Evolutionary conservation across 2,329 filamentous ascomycete genomes (phyloP).

Genomic region (Aspergillus brasiliensis): DNA sequence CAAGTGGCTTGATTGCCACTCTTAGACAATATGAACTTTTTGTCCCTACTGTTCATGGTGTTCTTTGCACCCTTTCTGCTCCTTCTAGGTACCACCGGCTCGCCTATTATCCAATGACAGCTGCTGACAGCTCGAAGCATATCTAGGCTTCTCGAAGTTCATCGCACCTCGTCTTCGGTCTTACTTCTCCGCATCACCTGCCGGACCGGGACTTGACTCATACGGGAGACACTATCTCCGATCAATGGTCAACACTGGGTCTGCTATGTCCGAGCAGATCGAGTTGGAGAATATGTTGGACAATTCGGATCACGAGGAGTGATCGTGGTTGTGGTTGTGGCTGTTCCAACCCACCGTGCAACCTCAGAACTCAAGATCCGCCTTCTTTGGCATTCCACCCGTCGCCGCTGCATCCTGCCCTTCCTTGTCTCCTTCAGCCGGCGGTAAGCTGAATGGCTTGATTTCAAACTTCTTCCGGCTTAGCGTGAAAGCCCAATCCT

Average conservation of each 20-base stretch:
- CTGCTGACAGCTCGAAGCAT: conserved; percentile 40
- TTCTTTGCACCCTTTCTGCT: conserved; percentile 42
- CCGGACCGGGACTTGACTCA: conserved; percentile 47
- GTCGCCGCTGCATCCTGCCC: conserved; percentile 54
- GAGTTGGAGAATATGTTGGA: conserved; percentile 64
- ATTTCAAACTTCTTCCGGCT: conserved; percentile 83
- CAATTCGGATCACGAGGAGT: conserved; percentile 42
- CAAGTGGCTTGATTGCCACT: neutral
- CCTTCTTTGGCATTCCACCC: conserved; percentile 59
- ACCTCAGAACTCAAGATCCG: conserved; percentile 71
- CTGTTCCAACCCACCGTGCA: neutral
- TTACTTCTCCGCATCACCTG: conserved; percentile 47
- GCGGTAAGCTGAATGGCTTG: conserved; percentile 85
- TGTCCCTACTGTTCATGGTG: conserved; percentile 38
- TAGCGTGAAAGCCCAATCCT: conserved; percentile 88
- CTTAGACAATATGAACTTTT: conserved; percentile 32
- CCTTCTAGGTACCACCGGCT: conserved; percentile 29
- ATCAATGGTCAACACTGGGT: conserved; percentile 56
- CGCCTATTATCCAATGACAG: neutral
- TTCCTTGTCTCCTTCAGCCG: conserved; percentile 73
- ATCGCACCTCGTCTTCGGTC: conserved; percentile 56
- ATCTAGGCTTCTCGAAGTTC: conserved; percentile 58
- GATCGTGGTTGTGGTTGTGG: conserved; percentile 17
- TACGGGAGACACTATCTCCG: conserved; percentile 61
- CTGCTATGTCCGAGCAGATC: conserved; percentile 62